Evolutionary conservation across 202 grass and related monocot species (phyloP).

Genomic region (Setaria viridis): DNA sequence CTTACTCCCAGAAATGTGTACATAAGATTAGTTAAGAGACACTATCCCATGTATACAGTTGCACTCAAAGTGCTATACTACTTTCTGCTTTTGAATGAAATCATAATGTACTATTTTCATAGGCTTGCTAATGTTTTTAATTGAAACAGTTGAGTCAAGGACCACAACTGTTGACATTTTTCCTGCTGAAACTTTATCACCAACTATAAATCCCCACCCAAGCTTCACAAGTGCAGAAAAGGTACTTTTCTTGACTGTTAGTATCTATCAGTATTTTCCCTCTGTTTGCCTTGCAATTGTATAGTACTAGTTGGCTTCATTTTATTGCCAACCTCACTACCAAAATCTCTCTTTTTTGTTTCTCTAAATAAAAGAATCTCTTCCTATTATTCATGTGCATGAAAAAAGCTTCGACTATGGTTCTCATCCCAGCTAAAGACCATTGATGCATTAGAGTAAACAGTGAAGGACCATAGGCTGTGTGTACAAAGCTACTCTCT

Average conservation of each 20-base stretch:
- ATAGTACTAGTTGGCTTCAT: constrained; percentile 13
- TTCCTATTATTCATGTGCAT: constrained; percentile 17
- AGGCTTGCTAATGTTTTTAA: not conserved
- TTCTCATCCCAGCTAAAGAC: no score
- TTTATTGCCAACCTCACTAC: constrained; percentile 24
- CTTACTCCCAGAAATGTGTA: not conserved
- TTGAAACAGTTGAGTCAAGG: not conserved
- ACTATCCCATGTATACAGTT: not conserved
- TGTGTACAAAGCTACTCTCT: no score
- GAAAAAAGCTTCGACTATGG: not conserved
- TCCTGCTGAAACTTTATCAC: not conserved
- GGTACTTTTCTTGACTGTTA: constrained; percentile 47
- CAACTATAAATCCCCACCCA: not conserved
- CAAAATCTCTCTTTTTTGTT: not conserved
- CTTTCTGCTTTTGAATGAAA: not conserved
- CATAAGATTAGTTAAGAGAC: not conserved
- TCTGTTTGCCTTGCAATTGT: constrained; percentile 9
- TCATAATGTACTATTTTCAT: not conserved
- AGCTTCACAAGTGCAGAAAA: constrained; percentile 56
- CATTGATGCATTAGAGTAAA: no score
- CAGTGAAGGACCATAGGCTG: no score
- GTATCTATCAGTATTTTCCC: not conserved
- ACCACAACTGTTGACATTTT: not conserved
- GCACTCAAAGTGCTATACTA: no score
- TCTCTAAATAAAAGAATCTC: not conserved